Conservation (phyloP, 2,329 filamentous ascomycete genomes). For the Hypoxylon sp. region DNA sequence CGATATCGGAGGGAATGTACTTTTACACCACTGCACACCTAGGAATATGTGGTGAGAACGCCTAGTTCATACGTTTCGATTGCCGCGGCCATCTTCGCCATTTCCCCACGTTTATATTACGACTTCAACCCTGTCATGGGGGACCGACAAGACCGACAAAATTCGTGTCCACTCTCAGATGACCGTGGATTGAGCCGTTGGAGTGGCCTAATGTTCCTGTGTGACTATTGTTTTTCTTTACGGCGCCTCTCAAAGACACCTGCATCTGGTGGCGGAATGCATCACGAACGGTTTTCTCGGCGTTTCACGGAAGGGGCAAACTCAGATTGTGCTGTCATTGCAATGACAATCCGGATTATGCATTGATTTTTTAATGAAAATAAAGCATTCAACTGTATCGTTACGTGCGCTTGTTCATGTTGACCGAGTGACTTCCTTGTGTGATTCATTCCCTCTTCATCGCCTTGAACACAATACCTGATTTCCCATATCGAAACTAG, state of each 20-base stretch:
- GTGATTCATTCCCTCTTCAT: neutral
- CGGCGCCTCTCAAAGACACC: neutral
- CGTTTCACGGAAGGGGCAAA: conserved; percentile 26
- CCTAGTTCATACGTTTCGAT: no score
- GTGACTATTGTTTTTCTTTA: conserved; percentile 6
- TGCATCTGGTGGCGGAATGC: conserved; percentile 23
- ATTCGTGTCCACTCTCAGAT: no score
- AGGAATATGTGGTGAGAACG: neutral
- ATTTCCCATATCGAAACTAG: neutral
- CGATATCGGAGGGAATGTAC: neutral
- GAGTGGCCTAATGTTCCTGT: neutral
- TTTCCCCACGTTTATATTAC: neutral
- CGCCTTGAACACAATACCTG: neutral
- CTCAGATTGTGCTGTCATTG: conserved; percentile 21
- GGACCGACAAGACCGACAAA: neutral
- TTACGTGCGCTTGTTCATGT: neutral
- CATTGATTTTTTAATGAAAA: conserved; percentile 13
- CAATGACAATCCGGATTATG: conserved; percentile 10
- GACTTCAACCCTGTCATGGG: neutral
- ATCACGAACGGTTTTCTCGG: conserved; percentile 20
- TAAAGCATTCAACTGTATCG: conserved; percentile 5
- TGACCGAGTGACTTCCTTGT: neutral
- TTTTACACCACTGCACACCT: conserved; percentile 1
- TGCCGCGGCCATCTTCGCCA: neutral
- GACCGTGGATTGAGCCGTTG: neutral